Percentiles rank a stretch among this genome's conserved stretches.
Conservation (phyloP, 2,329 filamentous ascomycete genomes). For the Erysiphe pisi region DNA sequence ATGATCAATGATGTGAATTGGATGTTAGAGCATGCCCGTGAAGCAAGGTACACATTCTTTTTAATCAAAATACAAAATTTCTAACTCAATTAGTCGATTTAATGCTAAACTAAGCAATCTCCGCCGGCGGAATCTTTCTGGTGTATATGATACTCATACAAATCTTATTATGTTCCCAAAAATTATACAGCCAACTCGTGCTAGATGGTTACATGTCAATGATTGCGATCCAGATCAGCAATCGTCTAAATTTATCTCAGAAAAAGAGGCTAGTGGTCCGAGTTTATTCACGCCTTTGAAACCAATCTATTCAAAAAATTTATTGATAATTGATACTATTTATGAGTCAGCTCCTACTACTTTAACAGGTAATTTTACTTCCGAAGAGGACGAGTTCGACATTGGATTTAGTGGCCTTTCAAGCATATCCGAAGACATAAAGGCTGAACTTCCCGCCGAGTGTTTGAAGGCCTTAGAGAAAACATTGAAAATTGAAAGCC, state of each 20-base stretch:
- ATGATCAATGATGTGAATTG: conserved; percentile 90
- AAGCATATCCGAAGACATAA: conserved; percentile 54
- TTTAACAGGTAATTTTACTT: conserved; percentile 48
- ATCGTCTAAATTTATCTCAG: conserved; percentile 27
- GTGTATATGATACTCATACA: conserved; percentile 88
- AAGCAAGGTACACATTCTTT: conserved; percentile 57
- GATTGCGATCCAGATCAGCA: conserved; percentile 34
- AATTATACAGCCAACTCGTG: conserved; percentile 81
- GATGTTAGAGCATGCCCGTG: conserved; percentile 88
- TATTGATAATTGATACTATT: conserved; percentile 50
- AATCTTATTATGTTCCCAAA: conserved; percentile 81
- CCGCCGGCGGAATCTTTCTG: conserved; percentile 55
- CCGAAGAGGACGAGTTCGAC: conserved; percentile 44
- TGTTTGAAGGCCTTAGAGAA: conserved; percentile 63
- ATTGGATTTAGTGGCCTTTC: conserved; percentile 47
- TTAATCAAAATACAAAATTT: not conserved
- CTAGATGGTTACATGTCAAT: conserved; percentile 63
- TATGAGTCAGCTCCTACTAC: conserved; percentile 48
- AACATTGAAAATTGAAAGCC: conserved; percentile 51
- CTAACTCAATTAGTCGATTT: conserved; percentile 53
- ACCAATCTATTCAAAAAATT: conserved; percentile 50
- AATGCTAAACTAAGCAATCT: conserved; percentile 62
- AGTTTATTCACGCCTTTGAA: conserved; percentile 46
- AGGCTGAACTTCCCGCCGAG: conserved; percentile 54
- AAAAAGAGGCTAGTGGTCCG: conserved; percentile 31